Conservation (phyloP, 1,139 yeast species). For the Hemisphaericaspora lyxosophila region DNA sequence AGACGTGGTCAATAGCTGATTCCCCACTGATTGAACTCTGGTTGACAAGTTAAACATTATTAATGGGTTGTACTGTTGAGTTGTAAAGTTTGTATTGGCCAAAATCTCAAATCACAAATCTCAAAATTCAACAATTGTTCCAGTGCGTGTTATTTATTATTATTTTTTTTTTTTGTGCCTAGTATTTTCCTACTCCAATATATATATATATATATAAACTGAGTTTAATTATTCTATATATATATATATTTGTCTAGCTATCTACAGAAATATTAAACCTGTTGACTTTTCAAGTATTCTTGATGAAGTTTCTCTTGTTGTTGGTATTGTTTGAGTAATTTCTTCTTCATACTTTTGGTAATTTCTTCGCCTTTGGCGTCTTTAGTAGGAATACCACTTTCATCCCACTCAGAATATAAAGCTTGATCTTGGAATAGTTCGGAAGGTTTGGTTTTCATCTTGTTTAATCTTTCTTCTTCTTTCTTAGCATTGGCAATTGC, state of each 20-base stretch:
- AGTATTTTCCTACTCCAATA: too few species aligned
- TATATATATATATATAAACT: too few species aligned
- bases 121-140: too few species aligned
- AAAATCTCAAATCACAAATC: too few species aligned
- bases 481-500: constrained; percentile 51
- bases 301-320: constrained; percentile 81
- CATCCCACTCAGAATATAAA: constrained; percentile 78
- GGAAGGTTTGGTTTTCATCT: constrained; percentile 66
- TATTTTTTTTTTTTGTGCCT: too few species aligned
- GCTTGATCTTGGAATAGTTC: constrained; percentile 66
- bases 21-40: constrained; percentile 54
- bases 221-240: background rate
- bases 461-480: constrained; percentile 64
- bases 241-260: background rate
- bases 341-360: constrained; percentile 84
- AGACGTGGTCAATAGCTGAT: constrained; percentile 56
- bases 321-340: constrained; percentile 71
- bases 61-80: too few species aligned
- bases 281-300: constrained; percentile 44
- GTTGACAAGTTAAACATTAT: constrained; percentile 44
- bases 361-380: constrained; percentile 80
- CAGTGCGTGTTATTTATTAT: too few species aligned
- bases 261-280: too few species aligned
- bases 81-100: too few species aligned
- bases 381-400: constrained; percentile 75